These are phyloP conservation scores for Porpolomopsis calyptriformis DNA, from an alignment of 768 basidiomycete species.

Conservation along the genomic window DNA sequence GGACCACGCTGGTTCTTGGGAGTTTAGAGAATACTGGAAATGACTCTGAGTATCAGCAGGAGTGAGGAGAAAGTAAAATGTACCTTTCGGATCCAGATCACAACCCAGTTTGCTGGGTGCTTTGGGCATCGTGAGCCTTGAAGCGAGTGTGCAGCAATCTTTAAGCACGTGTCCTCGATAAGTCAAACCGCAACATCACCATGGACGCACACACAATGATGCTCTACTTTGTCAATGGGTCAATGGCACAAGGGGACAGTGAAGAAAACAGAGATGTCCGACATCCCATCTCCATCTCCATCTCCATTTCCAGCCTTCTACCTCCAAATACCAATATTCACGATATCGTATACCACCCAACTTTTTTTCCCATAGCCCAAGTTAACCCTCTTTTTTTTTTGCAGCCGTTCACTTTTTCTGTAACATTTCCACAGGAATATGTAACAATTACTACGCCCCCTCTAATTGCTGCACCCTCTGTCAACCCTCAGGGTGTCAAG, in stretches of 20 bases:
- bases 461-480: neutral
- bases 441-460: neutral
- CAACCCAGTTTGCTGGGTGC: neutral
- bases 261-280: neutral
- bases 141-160: no score
- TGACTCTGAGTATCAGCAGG: neutral
- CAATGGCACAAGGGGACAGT: neutral
- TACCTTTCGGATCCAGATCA: slow-evolving; percentile 1
- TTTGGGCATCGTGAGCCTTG: no score
- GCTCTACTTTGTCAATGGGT: neutral
- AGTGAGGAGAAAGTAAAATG: neutral
- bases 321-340: neutral
- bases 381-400: no score
- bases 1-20: neutral
- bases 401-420: slow-evolving; percentile 2
- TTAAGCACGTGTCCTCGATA: no score
- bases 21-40: neutral
- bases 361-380: neutral
- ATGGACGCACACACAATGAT: neutral
- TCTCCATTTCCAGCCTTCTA: neutral
- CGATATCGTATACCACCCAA: neutral
- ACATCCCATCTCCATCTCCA: neutral
- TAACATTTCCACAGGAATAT: neutral
- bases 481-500: neutral
- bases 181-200: no score